phyloP scores from a whole-genome alignment of 78 protist genomes.

The Isochrysis galbana region DNA sequence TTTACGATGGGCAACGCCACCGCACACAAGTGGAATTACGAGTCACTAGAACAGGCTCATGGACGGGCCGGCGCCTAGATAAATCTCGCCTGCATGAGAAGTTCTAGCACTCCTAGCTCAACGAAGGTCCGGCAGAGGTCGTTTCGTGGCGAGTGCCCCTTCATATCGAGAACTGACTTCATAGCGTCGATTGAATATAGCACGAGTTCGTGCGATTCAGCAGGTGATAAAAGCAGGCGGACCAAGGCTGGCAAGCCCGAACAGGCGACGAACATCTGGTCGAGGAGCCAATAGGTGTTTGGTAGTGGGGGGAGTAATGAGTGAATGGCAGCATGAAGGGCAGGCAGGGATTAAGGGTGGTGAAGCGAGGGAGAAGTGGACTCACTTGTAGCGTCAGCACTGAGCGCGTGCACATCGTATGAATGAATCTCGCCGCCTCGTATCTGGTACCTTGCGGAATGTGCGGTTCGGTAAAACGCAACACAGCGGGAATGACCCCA shows the following conservation, averaged over 20 bases:
- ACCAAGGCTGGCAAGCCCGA: conserved; percentile 79
- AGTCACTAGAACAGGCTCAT: neutral
- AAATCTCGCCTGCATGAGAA: neutral
- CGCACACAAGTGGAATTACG: neutral
- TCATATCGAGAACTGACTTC: conserved; percentile 73
- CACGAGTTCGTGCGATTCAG: conserved; percentile 30
- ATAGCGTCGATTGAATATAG: conserved; percentile 71
- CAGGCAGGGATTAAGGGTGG: too few species aligned
- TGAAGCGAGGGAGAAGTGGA: too few species aligned
- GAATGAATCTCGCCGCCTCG: conserved; percentile 75
- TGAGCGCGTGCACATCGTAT: conserved; percentile 64
- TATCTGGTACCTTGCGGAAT: conserved; percentile 26
- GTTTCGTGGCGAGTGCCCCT: conserved; percentile 73
- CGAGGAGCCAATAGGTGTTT: too few species aligned
- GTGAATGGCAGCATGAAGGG: too few species aligned
- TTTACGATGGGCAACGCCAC: too few species aligned
- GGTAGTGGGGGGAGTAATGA: too few species aligned
- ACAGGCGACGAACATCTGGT: conserved; percentile 88
- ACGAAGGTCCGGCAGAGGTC: conserved; percentile 81
- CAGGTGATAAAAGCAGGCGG: conserved; percentile 45
- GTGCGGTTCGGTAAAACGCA: conserved; percentile 34
- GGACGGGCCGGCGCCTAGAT: neutral
- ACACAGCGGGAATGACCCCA: conserved; percentile 82
- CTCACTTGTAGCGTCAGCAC: conserved; percentile 65
- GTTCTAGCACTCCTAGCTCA: conserved; percentile 56